Evolutionary conservation across 2,329 filamentous ascomycete genomes (phyloP).

Genomic region (Exophiala sp.): DNA sequence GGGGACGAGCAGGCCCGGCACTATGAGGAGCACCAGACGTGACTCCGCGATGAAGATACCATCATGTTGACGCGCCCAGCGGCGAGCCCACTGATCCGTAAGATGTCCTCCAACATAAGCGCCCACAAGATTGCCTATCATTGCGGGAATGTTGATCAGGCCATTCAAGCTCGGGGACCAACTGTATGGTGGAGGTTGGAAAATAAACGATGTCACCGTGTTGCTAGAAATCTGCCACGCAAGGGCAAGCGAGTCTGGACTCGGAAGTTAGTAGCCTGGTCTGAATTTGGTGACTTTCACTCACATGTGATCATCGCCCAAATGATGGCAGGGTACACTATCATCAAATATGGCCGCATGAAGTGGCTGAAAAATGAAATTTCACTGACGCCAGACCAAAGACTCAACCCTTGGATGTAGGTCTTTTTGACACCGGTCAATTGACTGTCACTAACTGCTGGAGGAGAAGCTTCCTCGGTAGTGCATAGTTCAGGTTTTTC

Average conservation of each 20-base stretch:
- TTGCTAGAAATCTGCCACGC: constrained; percentile 4
- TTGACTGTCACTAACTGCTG: not conserved
- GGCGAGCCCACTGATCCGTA: not conserved
- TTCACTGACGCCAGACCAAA: constrained; percentile 6
- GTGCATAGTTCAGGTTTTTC: not conserved
- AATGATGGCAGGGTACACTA: constrained; percentile 8
- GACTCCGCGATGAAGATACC: constrained; percentile 9
- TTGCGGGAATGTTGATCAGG: constrained; percentile 4
- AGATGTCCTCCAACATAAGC: constrained; percentile 1
- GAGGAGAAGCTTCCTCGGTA: too few species aligned
- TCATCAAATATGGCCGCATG: constrained; percentile 5
- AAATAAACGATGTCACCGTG: constrained; percentile 6
- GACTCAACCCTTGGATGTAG: constrained; percentile 4
- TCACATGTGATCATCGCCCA: not conserved
- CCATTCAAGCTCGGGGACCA: constrained; percentile 1
- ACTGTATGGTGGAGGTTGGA: constrained; percentile 7
- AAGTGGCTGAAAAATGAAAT: not conserved
- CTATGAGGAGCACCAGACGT: constrained; percentile 5
- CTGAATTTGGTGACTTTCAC: too few species aligned
- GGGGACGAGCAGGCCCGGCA: constrained; percentile 6
- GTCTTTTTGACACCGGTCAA: constrained; percentile 6
- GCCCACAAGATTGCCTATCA: constrained; percentile 8
- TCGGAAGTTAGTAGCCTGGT: not conserved
- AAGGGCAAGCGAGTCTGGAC: constrained; percentile 1
- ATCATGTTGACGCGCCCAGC: not conserved